Evolutionary conservation across 768 basidiomycete genomes (phyloP), one percentile per base, ranked within the genome.

Genomic region (Amanita rubescens): DNA sequence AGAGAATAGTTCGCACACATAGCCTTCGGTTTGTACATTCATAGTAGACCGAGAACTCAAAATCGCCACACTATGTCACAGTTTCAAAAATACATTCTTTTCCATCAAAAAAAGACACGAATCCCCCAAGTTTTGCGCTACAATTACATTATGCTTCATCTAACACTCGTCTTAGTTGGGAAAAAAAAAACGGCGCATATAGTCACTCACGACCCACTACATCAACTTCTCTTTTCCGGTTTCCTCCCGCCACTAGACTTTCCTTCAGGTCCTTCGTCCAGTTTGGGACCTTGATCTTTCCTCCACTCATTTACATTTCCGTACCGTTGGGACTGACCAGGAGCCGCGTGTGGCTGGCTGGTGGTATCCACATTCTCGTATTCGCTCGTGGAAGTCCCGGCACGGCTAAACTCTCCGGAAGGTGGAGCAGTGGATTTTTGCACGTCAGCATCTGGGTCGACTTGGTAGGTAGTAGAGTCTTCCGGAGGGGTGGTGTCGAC

Each of bases 371-470:
- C 60, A 25, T 56, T 60, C 48, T 59, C 53, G 50, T 72, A 71
- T 44, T 69, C 71, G 11, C 70, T 71, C 30, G 71, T 70, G 52
- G 66, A 62, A 32, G 63, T 63, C 2, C 71, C 73, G 1, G 70
- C 70, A n/a, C 65, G 65, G 53, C 73, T 79, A 69, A 69, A 79
- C 6, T 66, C 63, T 0, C 75, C 74, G 3, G 77, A 72, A 6
- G 77, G 75, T 2, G 75, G 67, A 52, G 81, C 79, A 53, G 78
- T 68, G 3, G 80, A 77, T 33, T 71, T 71, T 60, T 79, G 72
- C 0, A 69, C 74, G 46, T 76, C 73, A 2, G 74, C 73, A 3
- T 63, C 56, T 1, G 74, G 63, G 49, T 80, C 78, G 30, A 81
- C 71, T n/a, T 71, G 65, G 63, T 77, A 73, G 48, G 76, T 65